Evolutionary conservation across 1,284 basidiomycete genomes (phyloP).

Genomic region (Ceraceosorus bombacis): DNA sequence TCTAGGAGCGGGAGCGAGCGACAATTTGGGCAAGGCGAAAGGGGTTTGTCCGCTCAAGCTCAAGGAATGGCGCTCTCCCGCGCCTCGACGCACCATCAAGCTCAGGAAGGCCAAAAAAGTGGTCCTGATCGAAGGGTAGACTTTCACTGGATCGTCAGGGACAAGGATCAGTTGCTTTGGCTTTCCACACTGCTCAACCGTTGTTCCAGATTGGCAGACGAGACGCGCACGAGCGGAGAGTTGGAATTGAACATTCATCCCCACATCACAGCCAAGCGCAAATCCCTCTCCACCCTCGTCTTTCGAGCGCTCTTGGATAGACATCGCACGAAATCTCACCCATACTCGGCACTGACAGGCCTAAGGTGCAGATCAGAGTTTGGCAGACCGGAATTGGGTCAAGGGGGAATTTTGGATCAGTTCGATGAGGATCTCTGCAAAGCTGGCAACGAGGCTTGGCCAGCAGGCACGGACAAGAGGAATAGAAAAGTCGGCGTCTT

Average conservation of each 20-base stretch:
- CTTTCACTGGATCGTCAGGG: constrained; percentile 14
- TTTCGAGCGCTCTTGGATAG: constrained; percentile 10
- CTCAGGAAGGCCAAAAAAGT: neutral
- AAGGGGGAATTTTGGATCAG: neutral
- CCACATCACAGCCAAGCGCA: constrained; percentile 10
- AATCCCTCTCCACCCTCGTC: constrained; percentile 10
- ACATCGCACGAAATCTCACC: constrained; percentile 1
- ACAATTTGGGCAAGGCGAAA: neutral
- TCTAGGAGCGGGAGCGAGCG: neutral
- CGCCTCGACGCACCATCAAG: neutral
- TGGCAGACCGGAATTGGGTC: constrained; percentile 7
- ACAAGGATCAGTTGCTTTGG: constrained; percentile 11
- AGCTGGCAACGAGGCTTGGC: neutral
- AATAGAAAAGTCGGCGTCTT: constrained; percentile 7
- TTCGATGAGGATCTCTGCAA: constrained; percentile 7
- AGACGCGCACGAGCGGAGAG: neutral
- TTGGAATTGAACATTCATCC: constrained; percentile 8
- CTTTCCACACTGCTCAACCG: constrained; percentile 13
- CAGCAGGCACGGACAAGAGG: neutral
- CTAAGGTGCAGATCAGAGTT: constrained; percentile 3
- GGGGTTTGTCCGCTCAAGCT: neutral
- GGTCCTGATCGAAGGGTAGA: constrained; percentile 3
- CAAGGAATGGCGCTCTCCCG: neutral
- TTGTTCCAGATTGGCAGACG: neutral
- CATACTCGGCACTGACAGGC: constrained; percentile 10